A percentile compares a stretch with the other conserved stretches of the same genome.
These are phyloP conservation scores for Alternaria infectoria DNA, from an alignment of 2,329 filamentous ascomycete species.

Conservation along the genomic window DNA sequence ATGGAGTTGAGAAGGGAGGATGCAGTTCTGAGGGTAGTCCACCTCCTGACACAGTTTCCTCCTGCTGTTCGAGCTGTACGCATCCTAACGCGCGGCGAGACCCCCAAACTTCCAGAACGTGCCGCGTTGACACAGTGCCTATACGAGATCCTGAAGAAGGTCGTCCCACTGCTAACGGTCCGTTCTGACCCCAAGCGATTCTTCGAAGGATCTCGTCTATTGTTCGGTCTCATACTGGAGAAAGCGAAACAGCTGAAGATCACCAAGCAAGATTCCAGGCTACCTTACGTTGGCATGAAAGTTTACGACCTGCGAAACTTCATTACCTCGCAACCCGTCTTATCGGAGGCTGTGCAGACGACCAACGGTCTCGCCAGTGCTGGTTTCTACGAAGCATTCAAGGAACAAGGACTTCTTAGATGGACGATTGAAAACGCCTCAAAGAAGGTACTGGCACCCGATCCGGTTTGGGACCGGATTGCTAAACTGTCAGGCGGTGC, in stretches of 20 bases:
- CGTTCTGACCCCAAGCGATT: neutral
- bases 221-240: neutral
- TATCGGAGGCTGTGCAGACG: neutral
- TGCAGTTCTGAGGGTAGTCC: too few relatives aligned
- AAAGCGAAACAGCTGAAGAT: neutral
- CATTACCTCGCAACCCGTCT: neutral
- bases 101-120: neutral
- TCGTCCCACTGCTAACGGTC: neutral
- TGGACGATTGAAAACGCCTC: too few relatives aligned
- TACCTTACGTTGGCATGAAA: neutral
- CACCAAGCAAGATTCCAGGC: accelerated
- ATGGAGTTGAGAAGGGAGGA: too few relatives aligned
- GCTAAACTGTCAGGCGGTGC: neutral
- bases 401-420: accelerated
- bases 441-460: too few relatives aligned
- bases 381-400: neutral
- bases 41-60: neutral
- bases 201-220: neutral
- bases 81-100: neutral
- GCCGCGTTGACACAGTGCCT: neutral
- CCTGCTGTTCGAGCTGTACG: neutral
- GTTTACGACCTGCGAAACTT: neutral
- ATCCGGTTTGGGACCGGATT: neutral
- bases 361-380: neutral
- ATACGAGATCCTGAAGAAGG: neutral